phyloP scores from a whole-genome alignment of 164 flowering plant species.

The Aristolochia contorta region DNA sequence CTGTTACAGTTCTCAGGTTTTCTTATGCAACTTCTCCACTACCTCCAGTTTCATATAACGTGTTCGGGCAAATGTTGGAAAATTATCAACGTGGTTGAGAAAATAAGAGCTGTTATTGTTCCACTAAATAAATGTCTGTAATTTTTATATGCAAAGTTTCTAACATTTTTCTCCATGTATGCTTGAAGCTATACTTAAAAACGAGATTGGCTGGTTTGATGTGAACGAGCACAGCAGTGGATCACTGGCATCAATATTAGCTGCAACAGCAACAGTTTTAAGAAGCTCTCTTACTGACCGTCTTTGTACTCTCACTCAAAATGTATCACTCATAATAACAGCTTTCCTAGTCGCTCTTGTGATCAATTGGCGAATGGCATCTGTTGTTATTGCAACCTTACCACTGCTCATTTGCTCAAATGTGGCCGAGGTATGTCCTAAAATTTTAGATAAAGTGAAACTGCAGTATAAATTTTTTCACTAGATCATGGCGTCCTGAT shows the following conservation, averaged over 20 bases:
- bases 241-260: slow-evolving; percentile 44
- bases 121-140: not conserved
- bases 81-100: too few species aligned
- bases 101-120: too few species aligned
- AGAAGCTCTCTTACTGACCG: slow-evolving; percentile 61
- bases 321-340: slow-evolving; percentile 46
- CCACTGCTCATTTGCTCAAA: slow-evolving; percentile 62
- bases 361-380: slow-evolving; percentile 61
- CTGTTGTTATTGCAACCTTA: slow-evolving; percentile 48
- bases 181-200: slow-evolving; percentile 58
- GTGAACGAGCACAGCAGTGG: slow-evolving; percentile 55
- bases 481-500: too few species aligned
- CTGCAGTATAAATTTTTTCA: too few species aligned
- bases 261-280: slow-evolving; percentile 62
- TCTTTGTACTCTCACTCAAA: slow-evolving; percentile 60
- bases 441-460: too few species aligned
- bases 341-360: slow-evolving; percentile 56
- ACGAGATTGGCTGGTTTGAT: slow-evolving; percentile 86
- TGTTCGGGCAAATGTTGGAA: too few species aligned
- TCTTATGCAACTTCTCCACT: too few species aligned
- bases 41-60: too few species aligned
- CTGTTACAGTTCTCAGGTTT: slow-evolving; percentile 66
- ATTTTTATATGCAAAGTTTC: not conserved
- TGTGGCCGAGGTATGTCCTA: slow-evolving; percentile 43
- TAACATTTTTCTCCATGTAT: not conserved